Evolutionary conservation across 1,139 yeast genomes (phyloP), one percentile per base, ranked within the genome.

Genomic region (Taiozyma sp.): DNA sequence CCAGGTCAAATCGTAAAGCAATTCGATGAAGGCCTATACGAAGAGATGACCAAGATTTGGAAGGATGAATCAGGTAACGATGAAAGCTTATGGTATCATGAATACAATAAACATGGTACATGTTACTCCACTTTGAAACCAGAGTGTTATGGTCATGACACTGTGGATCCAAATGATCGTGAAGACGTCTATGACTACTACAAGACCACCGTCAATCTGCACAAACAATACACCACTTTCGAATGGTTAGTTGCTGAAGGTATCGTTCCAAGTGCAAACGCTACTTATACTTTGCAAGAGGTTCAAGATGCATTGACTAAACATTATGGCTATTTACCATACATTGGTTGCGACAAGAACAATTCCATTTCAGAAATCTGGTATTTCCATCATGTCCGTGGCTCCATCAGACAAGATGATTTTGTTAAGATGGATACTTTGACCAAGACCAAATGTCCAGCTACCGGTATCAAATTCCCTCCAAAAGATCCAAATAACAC

Each of bases 21-120:
- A 43, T 75, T 80, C 52, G 68, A 71, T 42, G 84, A 82, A 53
- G 58, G 71, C 6, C 72, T 90, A 51, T 72, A 83, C 47, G 66
- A 70, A 2, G 76, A 76, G 52, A 81, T 91, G 88, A 62, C 71
- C 21, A 58, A 60, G 21, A 67, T 74, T 49, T 91, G 97, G 97
- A 85, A 86, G 65, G 83, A 86, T 62, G 79, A 76, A 65, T 80
- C 81, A 52, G 91, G 91, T 3, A 64, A 76, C 53, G 96, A 89
- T 64, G 86, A 81, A 55, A 68, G 76, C 16, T 73, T 91, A 51
- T 91, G 98, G 97, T 75, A 81, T 30, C 97, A 91, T 67, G 98
- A 91, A 68, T 91, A 80, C 75, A 90, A 90, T 71, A 91, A 91
- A 67, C 98, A 91, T 63, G 97, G 90, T 8, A 89, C 97, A 1